A percentile compares a stretch with the other conserved stretches of the same genome.
These are phyloP conservation scores for Aspergillus sp. DNA, from an alignment of 2,329 filamentous ascomycete species.

Conservation along the genomic window DNA sequence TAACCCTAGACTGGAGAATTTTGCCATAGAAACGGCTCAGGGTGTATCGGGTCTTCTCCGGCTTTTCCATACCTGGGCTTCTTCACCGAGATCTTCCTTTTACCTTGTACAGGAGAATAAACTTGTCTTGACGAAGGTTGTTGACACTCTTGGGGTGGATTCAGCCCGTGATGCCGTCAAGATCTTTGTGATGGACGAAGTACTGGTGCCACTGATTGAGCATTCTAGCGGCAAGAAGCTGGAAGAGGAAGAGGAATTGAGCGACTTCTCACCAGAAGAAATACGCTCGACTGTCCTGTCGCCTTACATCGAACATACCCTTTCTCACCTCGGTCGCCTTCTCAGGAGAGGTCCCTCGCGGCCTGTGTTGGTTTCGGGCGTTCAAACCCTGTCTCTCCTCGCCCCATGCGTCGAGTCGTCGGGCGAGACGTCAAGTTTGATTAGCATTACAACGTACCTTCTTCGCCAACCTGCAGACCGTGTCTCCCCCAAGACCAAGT, in stretches of 20 bases:
- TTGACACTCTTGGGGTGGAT: conserved; percentile 62
- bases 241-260: conserved; percentile 42
- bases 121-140: conserved; percentile 59
- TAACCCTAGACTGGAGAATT: conserved; percentile 66
- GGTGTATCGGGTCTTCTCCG: conserved; percentile 76
- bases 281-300: conserved; percentile 32
- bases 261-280: conserved; percentile 34
- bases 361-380: conserved; percentile 69
- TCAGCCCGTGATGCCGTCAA: conserved; percentile 85
- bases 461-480: conserved; percentile 76
- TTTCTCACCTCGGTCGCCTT: conserved; percentile 48
- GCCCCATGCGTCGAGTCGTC: conserved; percentile 62
- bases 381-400: conserved; percentile 71
- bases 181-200: conserved; percentile 65
- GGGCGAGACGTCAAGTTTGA: conserved; percentile 61
- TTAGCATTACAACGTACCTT: conserved; percentile 73
- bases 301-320: conserved; percentile 60
- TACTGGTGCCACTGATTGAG: conserved; percentile 63
- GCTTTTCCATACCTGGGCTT: conserved; percentile 75
- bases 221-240: conserved; percentile 51
- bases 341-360: conserved; percentile 58
- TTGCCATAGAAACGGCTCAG: conserved; percentile 81
- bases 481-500: conserved; percentile 77
- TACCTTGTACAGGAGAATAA: conserved; percentile 61
- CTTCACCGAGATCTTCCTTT: conserved; percentile 56